Evolutionary conservation across 257 asterid species (phyloP), one percentile per base, ranked within the genome.

Genomic region (Voacanga thouarsii): DNA sequence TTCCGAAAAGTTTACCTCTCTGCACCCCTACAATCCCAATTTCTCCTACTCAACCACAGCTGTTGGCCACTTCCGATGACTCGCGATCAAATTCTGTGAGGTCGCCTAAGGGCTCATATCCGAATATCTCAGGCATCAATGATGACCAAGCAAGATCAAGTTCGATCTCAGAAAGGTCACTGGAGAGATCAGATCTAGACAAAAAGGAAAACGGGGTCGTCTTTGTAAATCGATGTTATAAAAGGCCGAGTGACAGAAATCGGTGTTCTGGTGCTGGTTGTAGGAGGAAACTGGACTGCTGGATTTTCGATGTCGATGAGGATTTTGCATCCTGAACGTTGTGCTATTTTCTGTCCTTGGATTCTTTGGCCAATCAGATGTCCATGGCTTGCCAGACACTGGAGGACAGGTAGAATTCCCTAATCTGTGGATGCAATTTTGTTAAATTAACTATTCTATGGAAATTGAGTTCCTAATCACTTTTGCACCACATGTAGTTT

Each of bases 311-410:
- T 92, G 97, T 84, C 80, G 90, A 3, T 92, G 97, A 75, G 97
- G 97, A 0, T 91, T 91, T 84, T 91, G 97, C 72, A 91, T 80
- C 84, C 97, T 28, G 97, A 91, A 85, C 96, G 96, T 94, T 49
- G 97, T 94, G 16, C 84, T 94, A 7, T 91, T 94, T 75, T 92
- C 97, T 39, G 86, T 91, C 16, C 99, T 91, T 39, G 99, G 97
- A 71, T 94, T 91, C 85, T 91, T 94, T 79, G 99, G 99, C 56
- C 97, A 94, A 82, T 83, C 92, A 0, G 89, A 90, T 75, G 99
- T 94, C 63, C 97, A 92, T 75, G 97, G 99, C 76, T 83, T 94
- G 85, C 99, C 99, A 12, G 99, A 94, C 86, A 94, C 97, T 6
- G 97, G 99, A 67, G 99, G 97, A 16, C 99, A 94, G 96, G 98